Evolutionary conservation across 2,329 filamentous ascomycete genomes (phyloP).

Genomic region (Arthroderma sp.): DNA sequence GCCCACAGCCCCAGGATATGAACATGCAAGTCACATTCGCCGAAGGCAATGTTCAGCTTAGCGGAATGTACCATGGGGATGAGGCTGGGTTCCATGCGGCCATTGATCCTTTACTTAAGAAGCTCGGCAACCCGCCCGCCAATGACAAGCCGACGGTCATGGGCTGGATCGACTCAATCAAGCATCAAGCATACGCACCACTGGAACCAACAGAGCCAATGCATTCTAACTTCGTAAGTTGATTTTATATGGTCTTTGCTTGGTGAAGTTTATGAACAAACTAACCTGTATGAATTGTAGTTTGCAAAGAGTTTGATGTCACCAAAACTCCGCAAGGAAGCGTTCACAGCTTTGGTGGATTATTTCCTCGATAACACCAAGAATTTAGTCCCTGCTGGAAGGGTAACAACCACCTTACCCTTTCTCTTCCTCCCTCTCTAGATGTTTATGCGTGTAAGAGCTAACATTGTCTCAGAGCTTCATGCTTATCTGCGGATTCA

Average conservation of each 20-base stretch:
- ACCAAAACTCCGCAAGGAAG: neutral
- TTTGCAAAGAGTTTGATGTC: slow-evolving; percentile 4
- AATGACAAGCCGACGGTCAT: neutral
- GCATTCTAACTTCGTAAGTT: slow-evolving; percentile 1
- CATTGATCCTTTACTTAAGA: neutral
- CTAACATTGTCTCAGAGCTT: slow-evolving; percentile 20
- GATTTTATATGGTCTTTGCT: neutral
- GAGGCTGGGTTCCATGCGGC: slow-evolving; percentile 37
- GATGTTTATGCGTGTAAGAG: neutral
- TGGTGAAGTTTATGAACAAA: neutral
- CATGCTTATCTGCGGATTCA: slow-evolving; percentile 46
- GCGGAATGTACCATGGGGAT: slow-evolving; percentile 47
- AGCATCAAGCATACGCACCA: neutral
- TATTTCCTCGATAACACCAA: slow-evolving; percentile 1
- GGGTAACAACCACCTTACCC: neutral
- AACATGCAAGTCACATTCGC: slow-evolving; percentile 42
- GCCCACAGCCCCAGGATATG: slow-evolving; percentile 42
- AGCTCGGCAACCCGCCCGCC: neutral
- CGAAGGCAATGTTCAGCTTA: slow-evolving; percentile 42
- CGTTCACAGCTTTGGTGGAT: neutral
- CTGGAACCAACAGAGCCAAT: neutral
- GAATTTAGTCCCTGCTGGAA: neutral
- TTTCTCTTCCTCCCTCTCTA: neutral
- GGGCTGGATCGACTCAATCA: neutral
- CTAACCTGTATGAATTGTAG: neutral